Conservation (phyloP, 768 basidiomycete genomes). For the Rubroboletus pulcherrimus region DNA sequence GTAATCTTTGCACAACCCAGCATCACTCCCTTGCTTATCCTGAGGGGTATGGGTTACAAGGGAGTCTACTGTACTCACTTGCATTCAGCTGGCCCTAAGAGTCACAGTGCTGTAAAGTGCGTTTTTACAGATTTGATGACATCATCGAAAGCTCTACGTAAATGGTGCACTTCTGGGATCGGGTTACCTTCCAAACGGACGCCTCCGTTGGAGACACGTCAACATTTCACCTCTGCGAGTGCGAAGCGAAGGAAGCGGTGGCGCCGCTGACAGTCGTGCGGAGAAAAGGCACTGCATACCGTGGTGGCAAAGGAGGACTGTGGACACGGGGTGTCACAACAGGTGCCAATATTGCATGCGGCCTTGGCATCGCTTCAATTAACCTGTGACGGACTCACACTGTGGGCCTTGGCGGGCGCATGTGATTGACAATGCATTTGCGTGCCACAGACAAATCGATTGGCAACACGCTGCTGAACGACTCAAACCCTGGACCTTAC, state of each 20-base stretch:
- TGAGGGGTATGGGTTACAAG: no score
- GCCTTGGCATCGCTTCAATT: constrained; percentile 5
- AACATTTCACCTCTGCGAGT: background rate
- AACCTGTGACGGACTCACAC: background rate
- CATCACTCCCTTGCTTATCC: no score
- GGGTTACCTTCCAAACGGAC: background rate
- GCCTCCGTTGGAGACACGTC: background rate
- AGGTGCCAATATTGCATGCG: background rate
- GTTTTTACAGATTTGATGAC: background rate
- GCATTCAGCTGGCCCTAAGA: background rate
- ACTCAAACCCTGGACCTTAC: background rate
- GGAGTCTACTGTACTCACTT: no score
- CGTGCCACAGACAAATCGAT: no score
- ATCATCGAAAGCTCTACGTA: background rate
- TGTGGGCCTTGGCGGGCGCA: no score
- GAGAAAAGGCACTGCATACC: background rate
- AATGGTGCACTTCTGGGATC: background rate
- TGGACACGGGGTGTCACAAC: background rate
- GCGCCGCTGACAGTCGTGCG: no score
- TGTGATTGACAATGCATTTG: background rate
- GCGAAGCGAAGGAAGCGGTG: background rate
- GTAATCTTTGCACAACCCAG: no score
- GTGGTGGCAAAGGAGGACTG: background rate
- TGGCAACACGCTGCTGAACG: background rate
- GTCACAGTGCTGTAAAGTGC: background rate